These are phyloP conservation scores for Grosmannia huntii DNA, from an alignment of 2,329 filamentous ascomycete genomes.

Conservation along the genomic window DNA sequence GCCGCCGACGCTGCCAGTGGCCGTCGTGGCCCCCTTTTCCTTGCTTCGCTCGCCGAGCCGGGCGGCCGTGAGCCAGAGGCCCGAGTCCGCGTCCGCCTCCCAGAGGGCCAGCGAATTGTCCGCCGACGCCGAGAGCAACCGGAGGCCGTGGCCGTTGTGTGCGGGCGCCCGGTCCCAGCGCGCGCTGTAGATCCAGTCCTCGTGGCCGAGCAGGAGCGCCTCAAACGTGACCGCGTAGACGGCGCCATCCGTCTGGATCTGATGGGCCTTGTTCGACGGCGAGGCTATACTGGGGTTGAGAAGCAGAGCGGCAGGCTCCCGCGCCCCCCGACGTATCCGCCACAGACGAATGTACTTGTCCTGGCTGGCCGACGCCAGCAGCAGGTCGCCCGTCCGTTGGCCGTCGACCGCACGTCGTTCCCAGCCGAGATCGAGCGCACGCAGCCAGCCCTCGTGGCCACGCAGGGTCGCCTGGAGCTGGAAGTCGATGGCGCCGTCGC, in stretches of 20 bases:
- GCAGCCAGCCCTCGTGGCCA: conserved; percentile 91
- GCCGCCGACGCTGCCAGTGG: conserved; percentile 87
- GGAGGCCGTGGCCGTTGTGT: conserved; percentile 30
- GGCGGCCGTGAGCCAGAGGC: conserved; percentile 80
- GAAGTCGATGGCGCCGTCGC: conserved; percentile 33
- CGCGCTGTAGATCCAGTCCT: conserved; percentile 95
- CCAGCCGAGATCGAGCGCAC: conserved; percentile 65
- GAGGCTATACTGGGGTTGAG: conserved; percentile 37
- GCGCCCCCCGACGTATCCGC: conserved; percentile 67
- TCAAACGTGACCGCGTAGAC: conserved; percentile 84
- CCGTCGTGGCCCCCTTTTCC: conserved; percentile 91
- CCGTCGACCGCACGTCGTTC: conserved; percentile 32
- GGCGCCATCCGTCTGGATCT: conserved; percentile 43
- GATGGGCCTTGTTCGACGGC: conserved; percentile 80
- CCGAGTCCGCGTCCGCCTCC: conserved; percentile 71
- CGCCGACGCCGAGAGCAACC: conserved; percentile 78
- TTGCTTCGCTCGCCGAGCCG: conserved; percentile 86
- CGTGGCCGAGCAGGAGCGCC: conserved; percentile 83
- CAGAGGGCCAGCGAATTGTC: conserved; percentile 93
- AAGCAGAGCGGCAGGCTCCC: too few species aligned
- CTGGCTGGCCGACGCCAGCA: conserved; percentile 88
- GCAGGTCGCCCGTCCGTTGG: conserved; percentile 54
- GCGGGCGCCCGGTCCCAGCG: conserved; percentile 42
- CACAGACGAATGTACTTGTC: conserved; percentile 95
- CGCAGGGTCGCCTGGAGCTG: conserved; percentile 61